phyloP scores from a whole-genome alignment of 768 basidiomycete genomes.

The Leccinum longicurvipes region DNA sequence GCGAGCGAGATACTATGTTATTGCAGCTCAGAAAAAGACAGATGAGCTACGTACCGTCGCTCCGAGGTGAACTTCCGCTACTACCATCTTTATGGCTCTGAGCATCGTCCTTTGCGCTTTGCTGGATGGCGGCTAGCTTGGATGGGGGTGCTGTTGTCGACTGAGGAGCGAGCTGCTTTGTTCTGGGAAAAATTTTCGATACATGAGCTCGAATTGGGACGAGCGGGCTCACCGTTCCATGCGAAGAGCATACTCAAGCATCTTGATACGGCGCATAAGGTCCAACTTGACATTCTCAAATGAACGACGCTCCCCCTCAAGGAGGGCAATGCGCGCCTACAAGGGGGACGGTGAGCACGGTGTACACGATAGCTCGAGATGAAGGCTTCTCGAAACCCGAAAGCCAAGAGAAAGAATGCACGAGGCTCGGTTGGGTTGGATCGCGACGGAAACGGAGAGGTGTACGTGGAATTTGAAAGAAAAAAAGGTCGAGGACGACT shows the following conservation, averaged over 20 bases:
- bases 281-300: conserved; percentile 97
- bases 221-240: conserved; percentile 78
- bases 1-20: conserved; percentile 11
- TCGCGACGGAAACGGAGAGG: background rate
- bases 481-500: conserved; percentile 37
- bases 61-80: conserved; percentile 78
- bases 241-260: conserved; percentile 96
- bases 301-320: conserved; percentile 95
- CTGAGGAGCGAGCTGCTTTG: conserved; percentile 69
- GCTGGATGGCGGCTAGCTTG: conserved; percentile 63
- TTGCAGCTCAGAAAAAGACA: background rate
- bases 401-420: too few species aligned
- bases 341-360: conserved; percentile 18
- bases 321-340: conserved; percentile 92
- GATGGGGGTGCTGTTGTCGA: conserved; percentile 56
- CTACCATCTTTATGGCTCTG: conserved; percentile 77
- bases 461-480: background rate
- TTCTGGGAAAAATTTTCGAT: conserved; percentile 48
- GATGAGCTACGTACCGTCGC: conserved; percentile 56
- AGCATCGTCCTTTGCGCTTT: conserved; percentile 66
- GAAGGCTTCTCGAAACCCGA: too few species aligned
- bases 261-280: conserved; percentile 94
- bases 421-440: background rate
- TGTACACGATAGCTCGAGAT: too few species aligned
- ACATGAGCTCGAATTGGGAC: background rate